Evolutionary conservation across 495 filamentous ascomycete species (phyloP).

Genomic region (Apiosordaria backusii): DNA sequence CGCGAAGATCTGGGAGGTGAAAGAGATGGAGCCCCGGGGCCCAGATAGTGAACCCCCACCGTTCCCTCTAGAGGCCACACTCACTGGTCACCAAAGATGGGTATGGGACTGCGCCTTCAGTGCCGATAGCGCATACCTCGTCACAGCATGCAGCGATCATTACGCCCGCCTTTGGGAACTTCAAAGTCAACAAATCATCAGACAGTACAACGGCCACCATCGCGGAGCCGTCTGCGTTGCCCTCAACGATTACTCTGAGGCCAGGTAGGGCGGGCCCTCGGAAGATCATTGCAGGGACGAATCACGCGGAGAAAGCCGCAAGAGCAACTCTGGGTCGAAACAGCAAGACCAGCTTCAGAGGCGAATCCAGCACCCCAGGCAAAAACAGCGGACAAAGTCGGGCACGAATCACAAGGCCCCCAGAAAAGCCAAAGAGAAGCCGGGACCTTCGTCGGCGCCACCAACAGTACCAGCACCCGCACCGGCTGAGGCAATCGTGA

Average conservation of each 20-base stretch:
- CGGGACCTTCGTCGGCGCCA: neutral
- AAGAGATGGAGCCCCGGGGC: conserved; percentile 52
- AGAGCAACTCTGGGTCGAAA: neutral
- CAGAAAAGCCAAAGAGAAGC: neutral
- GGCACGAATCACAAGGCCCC: neutral
- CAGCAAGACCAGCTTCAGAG: neutral
- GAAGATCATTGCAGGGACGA: conserved; percentile 6
- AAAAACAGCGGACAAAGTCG: neutral
- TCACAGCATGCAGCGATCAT: conserved; percentile 97
- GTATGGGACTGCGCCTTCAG: conserved; percentile 99
- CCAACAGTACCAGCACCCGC: neutral
- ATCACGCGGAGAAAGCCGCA: neutral
- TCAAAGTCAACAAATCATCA: conserved; percentile 76
- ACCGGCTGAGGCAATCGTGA: neutral
- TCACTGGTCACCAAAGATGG: conserved; percentile 95
- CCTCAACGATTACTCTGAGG: conserved; percentile 92
- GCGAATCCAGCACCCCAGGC: neutral
- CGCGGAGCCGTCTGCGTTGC: conserved; percentile 94
- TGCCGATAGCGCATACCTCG: conserved; percentile 91
- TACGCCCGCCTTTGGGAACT: conserved; percentile 98
- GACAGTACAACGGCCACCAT: conserved; percentile 98
- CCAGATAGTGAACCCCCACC: conserved; percentile 40
- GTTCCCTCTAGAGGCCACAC: conserved; percentile 80
- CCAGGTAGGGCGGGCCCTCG: conserved; percentile 38
- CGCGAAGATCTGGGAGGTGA: conserved; percentile 94